These are phyloP conservation scores for Daphne laureola DNA, from an alignment of 441 rosid species.

Conservation along the genomic window DNA sequence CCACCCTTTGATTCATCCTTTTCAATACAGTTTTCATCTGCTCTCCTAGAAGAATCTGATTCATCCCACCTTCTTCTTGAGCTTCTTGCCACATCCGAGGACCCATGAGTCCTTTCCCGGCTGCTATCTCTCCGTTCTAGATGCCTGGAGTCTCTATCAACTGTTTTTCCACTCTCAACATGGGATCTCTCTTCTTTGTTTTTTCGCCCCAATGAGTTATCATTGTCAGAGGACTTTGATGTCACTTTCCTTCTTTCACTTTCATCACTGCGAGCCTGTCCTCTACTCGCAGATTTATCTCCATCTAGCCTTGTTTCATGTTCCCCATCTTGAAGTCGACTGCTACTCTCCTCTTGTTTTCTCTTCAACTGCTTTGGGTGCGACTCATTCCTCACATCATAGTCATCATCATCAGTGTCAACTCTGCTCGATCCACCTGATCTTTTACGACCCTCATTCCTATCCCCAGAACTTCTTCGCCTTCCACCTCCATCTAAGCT, in stretches of 20 bases:
- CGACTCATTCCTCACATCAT: conserved; percentile 38
- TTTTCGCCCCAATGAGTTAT: conserved; percentile 44
- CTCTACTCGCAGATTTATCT: conserved; percentile 53
- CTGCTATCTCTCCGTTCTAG: conserved; percentile 63
- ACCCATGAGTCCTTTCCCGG: conserved; percentile 66
- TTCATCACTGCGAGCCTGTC: conserved; percentile 39
- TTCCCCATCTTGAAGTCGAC: conserved; percentile 93
- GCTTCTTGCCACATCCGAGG: conserved; percentile 49
- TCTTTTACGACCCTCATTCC: conserved; percentile 56
- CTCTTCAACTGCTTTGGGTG: conserved; percentile 60
- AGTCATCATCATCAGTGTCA: conserved; percentile 67
- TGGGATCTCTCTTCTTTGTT: conserved; percentile 62
- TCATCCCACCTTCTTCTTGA: conserved; percentile 95
- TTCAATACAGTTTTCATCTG: conserved; percentile 42
- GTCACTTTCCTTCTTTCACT: conserved; percentile 55
- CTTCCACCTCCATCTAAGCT: conserved; percentile 44
- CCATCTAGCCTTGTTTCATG: conserved; percentile 50
- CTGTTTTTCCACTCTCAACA: conserved; percentile 45
- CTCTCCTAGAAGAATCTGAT: conserved; percentile 34
- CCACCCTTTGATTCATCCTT: conserved; percentile 48
- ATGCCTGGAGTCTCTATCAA: conserved; percentile 55
- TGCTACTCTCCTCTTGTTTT: conserved; percentile 89
- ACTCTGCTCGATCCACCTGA: conserved; percentile 44
- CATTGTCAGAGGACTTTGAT: conserved; percentile 46
- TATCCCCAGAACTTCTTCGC: conserved; percentile 56